Conservation (phyloP, 306 rosid species). For the Lithocarpus polystachyus region DNA sequence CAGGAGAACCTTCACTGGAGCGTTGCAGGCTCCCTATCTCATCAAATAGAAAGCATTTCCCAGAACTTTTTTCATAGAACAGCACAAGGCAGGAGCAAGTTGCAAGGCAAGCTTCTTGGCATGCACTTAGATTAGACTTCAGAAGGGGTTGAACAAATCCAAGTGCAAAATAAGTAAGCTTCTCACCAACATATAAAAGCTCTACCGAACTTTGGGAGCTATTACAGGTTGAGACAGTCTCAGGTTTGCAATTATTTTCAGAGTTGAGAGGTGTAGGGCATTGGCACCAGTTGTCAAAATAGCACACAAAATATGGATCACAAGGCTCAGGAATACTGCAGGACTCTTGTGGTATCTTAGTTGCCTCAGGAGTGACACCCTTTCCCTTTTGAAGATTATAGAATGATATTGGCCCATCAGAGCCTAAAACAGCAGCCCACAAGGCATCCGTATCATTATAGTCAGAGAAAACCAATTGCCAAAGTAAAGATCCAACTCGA, state of each 20-base stretch:
- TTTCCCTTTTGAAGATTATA: slow-evolving; percentile 26
- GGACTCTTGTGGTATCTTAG: slow-evolving; percentile 21
- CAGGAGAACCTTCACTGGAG: background rate
- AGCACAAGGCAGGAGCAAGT: slow-evolving; percentile 38
- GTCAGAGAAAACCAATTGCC: slow-evolving; percentile 37
- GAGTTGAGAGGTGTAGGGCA: slow-evolving; percentile 30
- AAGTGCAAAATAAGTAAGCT: slow-evolving; percentile 34
- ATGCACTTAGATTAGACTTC: slow-evolving; percentile 22
- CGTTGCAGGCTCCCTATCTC: slow-evolving; percentile 36
- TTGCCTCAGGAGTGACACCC: slow-evolving; percentile 13
- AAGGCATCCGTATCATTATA: slow-evolving; percentile 6
- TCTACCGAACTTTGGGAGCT: slow-evolving; percentile 17
- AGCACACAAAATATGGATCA: slow-evolving; percentile 32
- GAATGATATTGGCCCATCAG: slow-evolving; percentile 23
- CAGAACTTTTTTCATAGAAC: slow-evolving; percentile 26
- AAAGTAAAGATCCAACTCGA: slow-evolving; percentile 28
- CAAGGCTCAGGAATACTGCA: slow-evolving; percentile 43
- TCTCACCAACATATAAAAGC: slow-evolving; percentile 35
- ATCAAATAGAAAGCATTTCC: slow-evolving; percentile 34
- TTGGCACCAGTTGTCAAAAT: slow-evolving; percentile 28
- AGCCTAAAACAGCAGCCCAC: slow-evolving; percentile 34
- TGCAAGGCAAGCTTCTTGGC: slow-evolving; percentile 34
- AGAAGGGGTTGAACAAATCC: slow-evolving; percentile 24
- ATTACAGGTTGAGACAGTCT: slow-evolving; percentile 23
- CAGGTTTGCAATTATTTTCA: slow-evolving; percentile 22